Evolutionary conservation across 495 filamentous ascomycete species (phyloP).

Genomic region (Thermochaetoides thermophila): DNA sequence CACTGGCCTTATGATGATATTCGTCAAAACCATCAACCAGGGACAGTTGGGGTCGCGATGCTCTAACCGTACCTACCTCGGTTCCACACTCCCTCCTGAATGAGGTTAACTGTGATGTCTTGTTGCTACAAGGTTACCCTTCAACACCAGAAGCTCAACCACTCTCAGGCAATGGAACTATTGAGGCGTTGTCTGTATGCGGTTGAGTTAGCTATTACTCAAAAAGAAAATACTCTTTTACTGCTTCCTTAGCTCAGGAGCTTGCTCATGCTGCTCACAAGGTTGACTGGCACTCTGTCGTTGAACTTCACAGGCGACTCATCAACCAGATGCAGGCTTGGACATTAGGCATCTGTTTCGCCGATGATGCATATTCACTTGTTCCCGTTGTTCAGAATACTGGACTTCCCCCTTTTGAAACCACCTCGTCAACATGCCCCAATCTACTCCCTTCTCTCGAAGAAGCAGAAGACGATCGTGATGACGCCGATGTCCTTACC

Average conservation of each 20-base stretch:
- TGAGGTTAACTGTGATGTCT: slow-evolving; percentile 11
- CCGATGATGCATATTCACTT: slow-evolving; percentile 6
- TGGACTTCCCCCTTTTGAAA: slow-evolving; percentile 7
- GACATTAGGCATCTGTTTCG: slow-evolving; percentile 2
- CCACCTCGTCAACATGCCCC: slow-evolving; percentile 3
- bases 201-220: slow-evolving; percentile 11
- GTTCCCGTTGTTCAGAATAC: slow-evolving; percentile 6
- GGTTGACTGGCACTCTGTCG: slow-evolving; percentile 8
- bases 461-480: slow-evolving; percentile 6
- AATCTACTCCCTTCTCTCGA: slow-evolving; percentile 4
- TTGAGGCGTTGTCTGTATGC: slow-evolving; percentile 18
- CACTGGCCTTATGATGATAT: no score
- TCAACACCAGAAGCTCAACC: slow-evolving; percentile 1
- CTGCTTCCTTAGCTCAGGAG: slow-evolving; percentile 13
- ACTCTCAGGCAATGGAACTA: slow-evolving; percentile 2
- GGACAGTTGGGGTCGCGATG: no score
- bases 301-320: slow-evolving; percentile 13
- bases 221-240: slow-evolving; percentile 15
- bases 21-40: no score
- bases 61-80: no score
- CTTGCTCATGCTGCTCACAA: slow-evolving; percentile 10
- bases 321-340: slow-evolving; percentile 11
- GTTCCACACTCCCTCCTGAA: slow-evolving; percentile 12
- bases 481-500: slow-evolving; percentile 5
- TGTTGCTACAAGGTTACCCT: slow-evolving; percentile 13